Evolutionary conservation across 139 green algal species (phyloP).

Genomic region (Micromonas pusilla): DNA sequence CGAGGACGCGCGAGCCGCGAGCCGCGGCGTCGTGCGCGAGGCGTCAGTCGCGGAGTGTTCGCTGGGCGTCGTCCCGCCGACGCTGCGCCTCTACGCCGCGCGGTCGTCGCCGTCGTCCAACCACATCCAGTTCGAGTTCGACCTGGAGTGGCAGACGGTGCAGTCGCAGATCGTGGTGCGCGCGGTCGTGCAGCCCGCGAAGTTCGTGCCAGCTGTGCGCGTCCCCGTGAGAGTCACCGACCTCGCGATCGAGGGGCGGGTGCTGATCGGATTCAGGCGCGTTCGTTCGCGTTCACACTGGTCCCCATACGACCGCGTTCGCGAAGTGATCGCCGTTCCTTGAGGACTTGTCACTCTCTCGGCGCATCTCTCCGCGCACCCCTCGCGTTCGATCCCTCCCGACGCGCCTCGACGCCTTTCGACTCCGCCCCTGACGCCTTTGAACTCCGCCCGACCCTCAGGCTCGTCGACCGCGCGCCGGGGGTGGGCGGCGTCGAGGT

Average conservation of each 20-base stretch:
- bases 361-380: too few species aligned
- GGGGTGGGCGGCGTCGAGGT: slow-evolving; percentile 10
- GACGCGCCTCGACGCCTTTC: too few species aligned
- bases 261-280: slow-evolving; percentile 16
- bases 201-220: background rate
- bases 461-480: background rate
- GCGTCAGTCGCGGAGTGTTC: background rate
- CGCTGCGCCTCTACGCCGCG: background rate
- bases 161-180: background rate
- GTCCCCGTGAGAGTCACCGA: slow-evolving; percentile 1
- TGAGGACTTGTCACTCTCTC: too few species aligned
- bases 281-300: too few species aligned
- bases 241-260: background rate
- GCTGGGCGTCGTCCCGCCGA: background rate
- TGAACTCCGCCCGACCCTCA: too few species aligned
- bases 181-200: background rate
- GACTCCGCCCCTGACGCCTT: too few species aligned
- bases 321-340: too few species aligned
- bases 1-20: background rate
- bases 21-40: background rate
- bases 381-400: too few species aligned
- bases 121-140: slow-evolving; percentile 20
- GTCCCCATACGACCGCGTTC: too few species aligned
- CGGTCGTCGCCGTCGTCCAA: background rate
- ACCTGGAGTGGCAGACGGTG: slow-evolving; percentile 3